Evolutionary conservation across 768 basidiomycete species (phyloP).

Genomic region (Suillus tomentosus): DNA sequence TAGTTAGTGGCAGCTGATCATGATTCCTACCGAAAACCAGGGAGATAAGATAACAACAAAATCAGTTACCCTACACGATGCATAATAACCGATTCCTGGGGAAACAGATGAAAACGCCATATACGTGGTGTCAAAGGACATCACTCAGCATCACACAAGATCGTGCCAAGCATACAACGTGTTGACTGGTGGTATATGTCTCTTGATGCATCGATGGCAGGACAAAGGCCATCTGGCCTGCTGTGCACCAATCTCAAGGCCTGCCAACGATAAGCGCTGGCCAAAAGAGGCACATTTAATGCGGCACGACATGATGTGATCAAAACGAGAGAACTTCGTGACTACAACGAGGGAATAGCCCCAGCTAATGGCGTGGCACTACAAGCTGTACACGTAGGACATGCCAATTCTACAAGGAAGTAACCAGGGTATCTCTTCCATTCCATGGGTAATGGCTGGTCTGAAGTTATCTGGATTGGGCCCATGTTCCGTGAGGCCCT

Average conservation of each 20-base stretch:
- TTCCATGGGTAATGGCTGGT: neutral
- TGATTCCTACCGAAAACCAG: neutral
- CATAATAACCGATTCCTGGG: conserved; percentile 9
- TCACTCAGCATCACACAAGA: neutral
- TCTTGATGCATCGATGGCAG: neutral
- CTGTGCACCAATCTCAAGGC: neutral
- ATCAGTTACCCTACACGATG: conserved; percentile 2
- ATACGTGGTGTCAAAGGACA: no score
- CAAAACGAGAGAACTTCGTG: conserved; percentile 15
- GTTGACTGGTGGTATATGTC: neutral
- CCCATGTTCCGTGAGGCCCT: conserved; percentile 4
- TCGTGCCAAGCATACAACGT: neutral
- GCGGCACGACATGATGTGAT: conserved; percentile 15
- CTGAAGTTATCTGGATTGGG: neutral
- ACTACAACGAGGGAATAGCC: conserved; percentile 9
- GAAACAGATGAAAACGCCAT: neutral
- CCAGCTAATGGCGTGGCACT: neutral
- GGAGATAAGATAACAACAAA: conserved; percentile 8
- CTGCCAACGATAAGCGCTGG: conserved; percentile 10
- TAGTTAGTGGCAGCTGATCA: conserved; percentile 1
- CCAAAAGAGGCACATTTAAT: conserved; percentile 10
- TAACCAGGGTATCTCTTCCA: neutral
- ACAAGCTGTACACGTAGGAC: neutral
- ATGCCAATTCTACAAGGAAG: neutral
- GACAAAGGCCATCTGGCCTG: neutral